Evolutionary conservation across 2,329 filamentous ascomycete species (phyloP), one percentile per base, ranked within the genome.

Genomic region (Pezizomycotina sp.): DNA sequence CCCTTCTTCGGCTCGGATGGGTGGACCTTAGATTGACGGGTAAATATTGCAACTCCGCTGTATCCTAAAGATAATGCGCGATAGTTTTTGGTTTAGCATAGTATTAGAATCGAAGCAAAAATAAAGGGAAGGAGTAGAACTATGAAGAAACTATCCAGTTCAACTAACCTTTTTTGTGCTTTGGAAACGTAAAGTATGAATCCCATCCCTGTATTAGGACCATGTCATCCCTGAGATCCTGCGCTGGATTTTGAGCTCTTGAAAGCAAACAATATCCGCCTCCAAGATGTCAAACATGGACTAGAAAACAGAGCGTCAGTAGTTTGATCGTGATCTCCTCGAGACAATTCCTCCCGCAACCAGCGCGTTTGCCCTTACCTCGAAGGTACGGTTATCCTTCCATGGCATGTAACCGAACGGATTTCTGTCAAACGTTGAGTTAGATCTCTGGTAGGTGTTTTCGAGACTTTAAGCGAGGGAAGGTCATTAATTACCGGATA

Each of bases 141-240:
- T 3, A 14, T 10, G 32, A 34, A n/a, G n/a, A n/a, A n/a, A n/a
- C 5, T 12, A 21, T 15, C n/a, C 14, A 12, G 4, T 8, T 14
- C 14, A 19, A 36, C 47, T 15, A 60, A 77, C 82, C 86, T 64
- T 93, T 95, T 57, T 95, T 95, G 53, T 91, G 68, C 54, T 76
- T 82, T 0, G 89, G 89, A 15, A 98, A 63, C 55, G 83, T 93
- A 59, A 93, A 93, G 59, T 77, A 92, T 47, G 84, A 84, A 55
- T 98, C 89, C 86, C 86, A 98, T 8, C 89, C 89, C 0, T 80
- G 74, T 0, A 95, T 73, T 21, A 95, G 63, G 6, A 95, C 84
- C 82, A 95, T 95, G 50, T 95, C 89, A 64, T 95, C 89, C 25
- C 66, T 68, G 1, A 98, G 63, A 49, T 93, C 84, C 55, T 92